Conservation (phyloP, 169 alveolate species). For the Plasmodium gonderi region DNA sequence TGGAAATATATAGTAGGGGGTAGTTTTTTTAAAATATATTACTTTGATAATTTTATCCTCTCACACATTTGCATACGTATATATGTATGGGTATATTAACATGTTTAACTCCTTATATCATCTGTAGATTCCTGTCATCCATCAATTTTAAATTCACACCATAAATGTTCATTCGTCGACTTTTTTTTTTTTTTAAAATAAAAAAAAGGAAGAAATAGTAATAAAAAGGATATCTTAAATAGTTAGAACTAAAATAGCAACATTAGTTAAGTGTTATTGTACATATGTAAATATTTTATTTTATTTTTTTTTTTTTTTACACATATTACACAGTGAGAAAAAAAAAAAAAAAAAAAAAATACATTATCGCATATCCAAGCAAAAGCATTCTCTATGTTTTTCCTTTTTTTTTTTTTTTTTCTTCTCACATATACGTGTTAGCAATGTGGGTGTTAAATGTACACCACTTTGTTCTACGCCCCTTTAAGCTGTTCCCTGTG, state of each 20-base stretch:
- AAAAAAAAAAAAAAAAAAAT: background rate
- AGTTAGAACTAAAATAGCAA: background rate
- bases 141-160: background rate
- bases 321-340: too few relatives aligned
- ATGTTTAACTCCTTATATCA: background rate
- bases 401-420: background rate
- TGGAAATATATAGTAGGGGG: background rate
- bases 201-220: background rate
- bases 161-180: background rate
- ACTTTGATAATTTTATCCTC: background rate
- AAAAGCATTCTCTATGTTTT: background rate
- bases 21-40: background rate
- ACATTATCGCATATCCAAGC: background rate
- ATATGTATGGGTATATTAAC: background rate
- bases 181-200: background rate
- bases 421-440: background rate
- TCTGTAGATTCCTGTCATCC: background rate
- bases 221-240: background rate
- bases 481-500: background rate
- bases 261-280: background rate
- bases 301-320: background rate
- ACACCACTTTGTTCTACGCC: background rate
- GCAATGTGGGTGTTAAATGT: background rate
- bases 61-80: background rate
- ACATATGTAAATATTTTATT: background rate